Percentiles rank a stretch among this genome's conserved stretches.
phyloP scores from a whole-genome alignment of 257 asterid genomes.

The Capsicum pubescens region DNA sequence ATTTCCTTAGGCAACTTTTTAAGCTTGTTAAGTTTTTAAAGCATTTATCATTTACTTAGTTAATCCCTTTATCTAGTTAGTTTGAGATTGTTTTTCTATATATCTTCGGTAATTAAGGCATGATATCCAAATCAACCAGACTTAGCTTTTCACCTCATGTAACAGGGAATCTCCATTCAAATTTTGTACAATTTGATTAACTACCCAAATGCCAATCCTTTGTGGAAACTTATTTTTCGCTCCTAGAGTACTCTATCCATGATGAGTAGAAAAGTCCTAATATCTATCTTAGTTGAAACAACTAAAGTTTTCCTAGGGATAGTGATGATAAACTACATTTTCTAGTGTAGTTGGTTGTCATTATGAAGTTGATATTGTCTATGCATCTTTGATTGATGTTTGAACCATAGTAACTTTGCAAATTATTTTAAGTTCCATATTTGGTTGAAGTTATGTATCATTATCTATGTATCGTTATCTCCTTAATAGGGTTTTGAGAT shows the following conservation, averaged over 20 bases:
- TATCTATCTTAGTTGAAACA: neutral
- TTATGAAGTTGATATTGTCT: neutral
- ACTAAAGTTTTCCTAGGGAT: neutral
- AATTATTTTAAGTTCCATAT: neutral
- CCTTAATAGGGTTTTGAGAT: too few species aligned
- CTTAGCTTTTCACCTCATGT: neutral
- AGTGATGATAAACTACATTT: neutral
- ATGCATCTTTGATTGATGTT: neutral
- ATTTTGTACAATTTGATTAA: neutral
- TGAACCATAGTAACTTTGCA: neutral
- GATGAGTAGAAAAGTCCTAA: neutral
- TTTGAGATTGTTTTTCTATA: too few species aligned
- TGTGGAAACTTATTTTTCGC: neutral
- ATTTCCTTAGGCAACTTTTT: too few species aligned
- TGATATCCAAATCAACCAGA: too few species aligned
- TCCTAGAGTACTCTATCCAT: neutral
- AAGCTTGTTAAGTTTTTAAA: too few species aligned
- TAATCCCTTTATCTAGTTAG: too few species aligned
- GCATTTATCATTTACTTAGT: too few species aligned
- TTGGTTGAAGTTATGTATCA: neutral
- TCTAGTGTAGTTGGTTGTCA: neutral
- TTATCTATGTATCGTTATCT: too few species aligned
- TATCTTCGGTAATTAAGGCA: too few species aligned
- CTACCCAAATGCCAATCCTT: neutral
- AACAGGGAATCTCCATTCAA: neutral